These are phyloP conservation scores for Cardamine resedifolia DNA, from an alignment of 345 rosid species.

Conservation along the genomic window DNA sequence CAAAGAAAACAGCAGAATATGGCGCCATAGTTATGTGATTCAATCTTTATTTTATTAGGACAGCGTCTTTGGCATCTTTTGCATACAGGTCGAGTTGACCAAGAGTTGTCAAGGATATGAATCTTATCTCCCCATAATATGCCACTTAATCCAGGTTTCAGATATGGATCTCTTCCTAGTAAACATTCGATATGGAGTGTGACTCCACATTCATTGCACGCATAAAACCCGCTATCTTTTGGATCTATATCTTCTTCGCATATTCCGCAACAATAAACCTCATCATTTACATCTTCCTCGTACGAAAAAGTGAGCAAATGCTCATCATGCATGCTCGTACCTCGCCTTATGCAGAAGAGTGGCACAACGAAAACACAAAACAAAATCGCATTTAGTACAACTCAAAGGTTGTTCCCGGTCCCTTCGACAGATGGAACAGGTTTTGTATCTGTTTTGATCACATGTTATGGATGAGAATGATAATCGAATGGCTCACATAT, in stretches of 20 bases:
- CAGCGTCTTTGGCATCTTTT: neutral
- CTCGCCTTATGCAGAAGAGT: neutral
- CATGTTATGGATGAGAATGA: neutral
- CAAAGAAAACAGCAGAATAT: neutral
- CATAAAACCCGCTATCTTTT: neutral
- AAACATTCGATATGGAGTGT: neutral
- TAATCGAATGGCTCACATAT: neutral
- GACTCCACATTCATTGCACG: neutral
- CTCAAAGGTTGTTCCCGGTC: neutral
- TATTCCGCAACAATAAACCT: neutral
- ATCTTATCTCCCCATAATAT: neutral
- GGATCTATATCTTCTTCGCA: neutral
- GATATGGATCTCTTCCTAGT: neutral
- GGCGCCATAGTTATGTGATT: neutral
- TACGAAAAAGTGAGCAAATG: neutral
- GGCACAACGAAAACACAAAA: neutral
- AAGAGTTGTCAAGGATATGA: neutral
- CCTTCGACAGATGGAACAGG: neutral
- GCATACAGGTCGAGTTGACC: neutral
- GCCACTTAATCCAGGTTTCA: neutral
- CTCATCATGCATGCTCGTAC: neutral
- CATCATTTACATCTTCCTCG: neutral
- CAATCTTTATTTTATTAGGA: neutral
- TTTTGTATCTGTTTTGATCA: neutral
- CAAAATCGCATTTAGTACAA: neutral